A percentile compares a stretch with the other conserved stretches of the same genome.
These are phyloP conservation scores for Lactarius deliciosus DNA, from an alignment of 768 basidiomycete species.

Conservation along the genomic window DNA sequence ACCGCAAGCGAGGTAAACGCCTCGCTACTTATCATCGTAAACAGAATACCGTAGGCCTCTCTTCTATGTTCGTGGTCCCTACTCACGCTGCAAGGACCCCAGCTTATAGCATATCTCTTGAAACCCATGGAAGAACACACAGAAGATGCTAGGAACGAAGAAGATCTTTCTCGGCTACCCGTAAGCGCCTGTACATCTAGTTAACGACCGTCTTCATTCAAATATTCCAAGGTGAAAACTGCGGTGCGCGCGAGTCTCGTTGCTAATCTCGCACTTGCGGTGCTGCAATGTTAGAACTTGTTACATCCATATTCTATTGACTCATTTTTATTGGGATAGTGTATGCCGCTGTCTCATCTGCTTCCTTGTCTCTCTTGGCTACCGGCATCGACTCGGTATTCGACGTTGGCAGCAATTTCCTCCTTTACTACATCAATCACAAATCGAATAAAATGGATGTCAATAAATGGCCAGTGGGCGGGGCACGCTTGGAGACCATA, in stretches of 20 bases:
- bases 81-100: slow-evolving; percentile 15
- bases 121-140: slow-evolving; percentile 92
- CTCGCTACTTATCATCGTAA: slow-evolving; percentile 65
- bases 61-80: neutral
- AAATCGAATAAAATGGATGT: slow-evolving; percentile 69
- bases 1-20: slow-evolving; percentile 55
- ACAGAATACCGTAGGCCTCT: slow-evolving; percentile 64
- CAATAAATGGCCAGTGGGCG: slow-evolving; percentile 91
- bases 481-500: slow-evolving; percentile 85
- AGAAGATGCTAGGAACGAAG: slow-evolving; percentile 71
- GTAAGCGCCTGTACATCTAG: slow-evolving; percentile 42
- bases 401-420: slow-evolving; percentile 78
- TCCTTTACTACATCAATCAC: slow-evolving; percentile 77
- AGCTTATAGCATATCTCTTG: slow-evolving; percentile 86
- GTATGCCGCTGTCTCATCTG: slow-evolving; percentile 85
- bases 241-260: slow-evolving; percentile 84
- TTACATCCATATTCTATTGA: slow-evolving; percentile 1
- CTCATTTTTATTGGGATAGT: slow-evolving; percentile 46
- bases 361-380: slow-evolving; percentile 83
- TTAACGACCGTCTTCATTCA: neutral
- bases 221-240: slow-evolving; percentile 68
- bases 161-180: slow-evolving; percentile 62
- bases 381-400: slow-evolving; percentile 88
- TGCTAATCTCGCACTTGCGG: slow-evolving; percentile 70
- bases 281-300: slow-evolving; percentile 58